Evolutionary conservation across 805 yeast genomes (phyloP).

Genomic region (Saturnispora ahearnii): DNA sequence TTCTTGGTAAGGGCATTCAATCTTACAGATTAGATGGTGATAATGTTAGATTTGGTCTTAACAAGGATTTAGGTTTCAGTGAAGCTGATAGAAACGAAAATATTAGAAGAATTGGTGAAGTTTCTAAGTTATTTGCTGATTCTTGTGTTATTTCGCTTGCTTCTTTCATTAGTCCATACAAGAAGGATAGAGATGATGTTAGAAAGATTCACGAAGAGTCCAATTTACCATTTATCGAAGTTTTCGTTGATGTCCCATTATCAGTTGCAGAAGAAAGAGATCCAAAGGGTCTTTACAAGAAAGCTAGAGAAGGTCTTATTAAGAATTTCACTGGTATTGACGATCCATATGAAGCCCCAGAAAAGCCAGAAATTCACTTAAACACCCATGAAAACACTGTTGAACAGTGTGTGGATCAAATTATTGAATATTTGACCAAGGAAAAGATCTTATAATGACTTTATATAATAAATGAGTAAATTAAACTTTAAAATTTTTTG

Average conservation of each 20-base stretch:
- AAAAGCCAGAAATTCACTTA: constrained; percentile 71
- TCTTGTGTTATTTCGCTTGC: constrained; percentile 83
- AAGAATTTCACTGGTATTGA: constrained; percentile 93
- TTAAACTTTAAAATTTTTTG: too few species aligned
- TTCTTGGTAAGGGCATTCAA: constrained; percentile 58
- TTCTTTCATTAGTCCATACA: constrained; percentile 89
- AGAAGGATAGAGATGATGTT: constrained; percentile 74
- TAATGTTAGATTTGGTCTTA: constrained; percentile 87
- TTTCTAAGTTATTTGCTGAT: constrained; percentile 88
- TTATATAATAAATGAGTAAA: too few species aligned
- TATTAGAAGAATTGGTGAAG: constrained; percentile 91
- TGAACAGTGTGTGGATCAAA: constrained; percentile 72
- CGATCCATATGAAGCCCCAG: constrained; percentile 95
- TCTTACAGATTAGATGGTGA: constrained; percentile 93
- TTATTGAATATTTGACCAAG: constrained; percentile 50
- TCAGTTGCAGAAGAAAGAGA: constrained; percentile 95
- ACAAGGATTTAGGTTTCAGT: constrained; percentile 89
- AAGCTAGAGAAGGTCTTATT: constrained; percentile 91
- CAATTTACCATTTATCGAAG: constrained; percentile 79
- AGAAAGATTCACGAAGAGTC: constrained; percentile 73
- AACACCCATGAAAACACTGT: constrained; percentile 61
- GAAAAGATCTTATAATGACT: constrained; percentile 10
- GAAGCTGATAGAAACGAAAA: constrained; percentile 91
- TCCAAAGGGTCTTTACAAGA: constrained; percentile 93
- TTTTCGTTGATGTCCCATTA: constrained; percentile 85